phyloP scores from a whole-genome alignment of 2,329 filamentous ascomycete species.

The Laburnicola sp. region DNA sequence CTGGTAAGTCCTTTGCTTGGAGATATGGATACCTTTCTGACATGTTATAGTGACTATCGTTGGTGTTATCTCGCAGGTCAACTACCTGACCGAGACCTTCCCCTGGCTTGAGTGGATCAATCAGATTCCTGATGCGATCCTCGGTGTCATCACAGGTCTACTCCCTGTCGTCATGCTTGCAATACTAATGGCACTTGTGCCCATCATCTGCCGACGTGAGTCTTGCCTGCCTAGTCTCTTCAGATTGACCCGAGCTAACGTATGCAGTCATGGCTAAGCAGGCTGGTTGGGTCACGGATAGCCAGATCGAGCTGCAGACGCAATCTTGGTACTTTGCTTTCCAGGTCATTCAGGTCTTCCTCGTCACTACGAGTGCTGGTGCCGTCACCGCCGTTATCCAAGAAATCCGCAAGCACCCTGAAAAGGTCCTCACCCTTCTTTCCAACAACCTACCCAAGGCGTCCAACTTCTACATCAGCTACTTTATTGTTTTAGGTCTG shows the following conservation, averaged over 20 bases:
- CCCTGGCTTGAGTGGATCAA: conserved; percentile 49
- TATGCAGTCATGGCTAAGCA: conserved; percentile 42
- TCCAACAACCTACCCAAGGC: conserved; percentile 76
- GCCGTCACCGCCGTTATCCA: conserved; percentile 65
- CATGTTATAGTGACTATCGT: conserved; percentile 45
- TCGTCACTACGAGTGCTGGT: conserved; percentile 80
- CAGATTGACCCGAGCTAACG: conserved; percentile 13
- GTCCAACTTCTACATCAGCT: conserved; percentile 94
- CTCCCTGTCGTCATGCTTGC: conserved; percentile 49
- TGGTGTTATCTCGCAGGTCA: conserved; percentile 51
- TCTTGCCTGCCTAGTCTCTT: not conserved
- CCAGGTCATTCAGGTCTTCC: conserved; percentile 91
- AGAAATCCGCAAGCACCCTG: conserved; percentile 65
- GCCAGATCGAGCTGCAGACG: conserved; percentile 67
- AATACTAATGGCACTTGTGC: conserved; percentile 50
- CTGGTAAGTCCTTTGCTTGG: conserved; percentile 23
- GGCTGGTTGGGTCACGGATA: conserved; percentile 45
- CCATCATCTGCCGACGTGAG: conserved; percentile 47
- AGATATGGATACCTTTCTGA: conserved; percentile 11
- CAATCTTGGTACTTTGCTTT: conserved; percentile 93
- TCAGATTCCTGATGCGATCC: conserved; percentile 45
- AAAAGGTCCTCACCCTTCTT: conserved; percentile 64
- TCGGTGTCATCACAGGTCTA: conserved; percentile 53
- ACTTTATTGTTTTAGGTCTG: conserved; percentile 85
- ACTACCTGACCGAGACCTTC: conserved; percentile 45